Base-by-base conservation (phyloP, 208 protist genomes). In the Acanthamoeba lenticulata region DNA sequence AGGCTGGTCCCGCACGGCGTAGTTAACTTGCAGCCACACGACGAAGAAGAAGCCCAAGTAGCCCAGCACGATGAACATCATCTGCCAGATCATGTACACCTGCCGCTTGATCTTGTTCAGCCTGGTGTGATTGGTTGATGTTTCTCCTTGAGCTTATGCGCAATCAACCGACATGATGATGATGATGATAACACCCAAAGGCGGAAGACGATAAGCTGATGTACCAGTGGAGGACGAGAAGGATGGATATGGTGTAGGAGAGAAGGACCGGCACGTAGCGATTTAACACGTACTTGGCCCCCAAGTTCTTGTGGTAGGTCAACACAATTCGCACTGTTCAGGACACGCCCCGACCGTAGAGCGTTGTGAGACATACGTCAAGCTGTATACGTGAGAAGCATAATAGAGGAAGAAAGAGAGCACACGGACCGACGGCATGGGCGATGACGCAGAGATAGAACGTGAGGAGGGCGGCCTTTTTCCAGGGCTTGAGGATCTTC, bases 41-140 rank as follows among this genome's bases (percentile, higher is more conserved):
- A 92, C 60, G 36, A 32, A 45, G 60, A 92, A 92, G 86, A 92
- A 92, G 29, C 86, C 60, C 2, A 92, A 55, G 29, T 92, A 92
- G 40, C 86, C 86, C n/a, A 92, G 4, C 9, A 45, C 44, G 86
- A 92, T 92, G 52, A 92, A 52, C 19, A 17, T n/a, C 86, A 92
- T 92, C 29, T 92, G 86, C 86, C 86, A 92, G n/a, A 92, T 65
- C 55, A 19, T 19, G 40, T 92, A 92, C n/a, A 92, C 86, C 36
- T 92, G 86, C 0, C 86, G 52, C 55, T 92, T 92, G 60, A 92
- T 92, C 55, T 92, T 92, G 86, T 92, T 92, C 52, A 92, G 38
- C 86, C 86, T 92, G 7, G 7, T 15, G 62, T 27, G 32, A 36
- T 3, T 57, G 15, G 19, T 21, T 57, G 32, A 44, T 36, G 34